Percentiles rank a stretch among this genome's conserved stretches.
phyloP scores from a whole-genome alignment of 2,329 filamentous ascomycete genomes.

The Dryadomyces quercivorus region DNA sequence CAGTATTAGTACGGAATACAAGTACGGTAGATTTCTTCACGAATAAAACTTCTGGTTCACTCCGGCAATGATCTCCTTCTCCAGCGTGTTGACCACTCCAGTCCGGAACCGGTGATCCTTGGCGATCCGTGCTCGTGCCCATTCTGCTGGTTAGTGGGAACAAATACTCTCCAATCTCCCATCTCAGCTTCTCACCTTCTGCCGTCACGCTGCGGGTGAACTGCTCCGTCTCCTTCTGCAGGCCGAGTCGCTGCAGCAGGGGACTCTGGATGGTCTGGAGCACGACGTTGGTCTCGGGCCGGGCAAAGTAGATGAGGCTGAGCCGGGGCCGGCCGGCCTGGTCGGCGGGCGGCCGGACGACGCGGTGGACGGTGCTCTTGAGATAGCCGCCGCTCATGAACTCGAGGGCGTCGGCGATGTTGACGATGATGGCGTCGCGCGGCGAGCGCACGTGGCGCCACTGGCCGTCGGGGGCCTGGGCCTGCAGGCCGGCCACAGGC shows the following conservation, averaged over 20 bases:
- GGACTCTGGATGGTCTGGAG: conserved; percentile 19
- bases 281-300: conserved; percentile 19
- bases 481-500: conserved; percentile 29
- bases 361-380: conserved; percentile 22
- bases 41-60: background rate
- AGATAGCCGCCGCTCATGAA: conserved; percentile 17
- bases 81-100: background rate
- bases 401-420: conserved; percentile 22
- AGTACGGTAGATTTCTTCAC: too few species aligned
- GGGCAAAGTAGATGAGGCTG: conserved; percentile 23
- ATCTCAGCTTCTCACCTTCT: too few species aligned
- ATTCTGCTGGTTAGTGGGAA: background rate
- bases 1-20: too few species aligned
- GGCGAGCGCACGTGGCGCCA: conserved; percentile 29
- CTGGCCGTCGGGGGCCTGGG: conserved; percentile 21
- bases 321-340: conserved; percentile 19
- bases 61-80: conserved; percentile 1
- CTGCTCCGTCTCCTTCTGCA: conserved; percentile 13
- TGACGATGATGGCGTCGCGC: conserved; percentile 28
- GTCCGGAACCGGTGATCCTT: background rate
- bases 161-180: too few species aligned
- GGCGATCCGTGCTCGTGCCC: background rate
- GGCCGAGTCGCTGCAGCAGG: conserved; percentile 16
- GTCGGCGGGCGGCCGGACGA: conserved; percentile 21
- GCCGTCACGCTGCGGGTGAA: background rate